A percentile compares a stretch with the other conserved stretches of the same genome.
Conservation (phyloP, 495 filamentous ascomycete species). For the Penicillium herquei region DNA sequence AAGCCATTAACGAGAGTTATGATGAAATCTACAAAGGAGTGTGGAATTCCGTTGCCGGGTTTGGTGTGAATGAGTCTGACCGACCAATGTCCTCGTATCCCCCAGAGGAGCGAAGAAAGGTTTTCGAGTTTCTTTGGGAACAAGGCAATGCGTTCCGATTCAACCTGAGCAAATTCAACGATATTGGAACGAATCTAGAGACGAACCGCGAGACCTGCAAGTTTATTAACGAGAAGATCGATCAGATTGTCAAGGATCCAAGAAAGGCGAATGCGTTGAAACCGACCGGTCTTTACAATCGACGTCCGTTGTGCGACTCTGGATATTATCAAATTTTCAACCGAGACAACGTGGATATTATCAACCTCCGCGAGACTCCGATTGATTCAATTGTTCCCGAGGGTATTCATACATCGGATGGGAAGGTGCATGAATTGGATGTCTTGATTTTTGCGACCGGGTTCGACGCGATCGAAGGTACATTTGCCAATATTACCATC, state of each 20-base stretch:
- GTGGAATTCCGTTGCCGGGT: not conserved
- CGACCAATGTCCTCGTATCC: not conserved
- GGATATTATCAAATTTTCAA: conserved; percentile 2
- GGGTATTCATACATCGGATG: conserved; percentile 41
- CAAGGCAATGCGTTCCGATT: conserved; percentile 1
- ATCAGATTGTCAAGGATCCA: conserved; percentile 13
- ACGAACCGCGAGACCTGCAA: not conserved
- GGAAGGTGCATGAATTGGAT: conserved; percentile 44
- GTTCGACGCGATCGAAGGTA: conserved; percentile 50
- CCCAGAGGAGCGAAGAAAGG: not conserved
- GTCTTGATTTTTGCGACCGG: conserved; percentile 52
- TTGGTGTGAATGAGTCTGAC: not conserved
- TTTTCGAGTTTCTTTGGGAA: not conserved
- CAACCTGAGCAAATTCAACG: not conserved
- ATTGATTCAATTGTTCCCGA: conserved; percentile 42
- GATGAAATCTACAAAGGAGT: not conserved
- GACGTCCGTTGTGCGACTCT: conserved; percentile 10
- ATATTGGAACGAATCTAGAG: not conserved
- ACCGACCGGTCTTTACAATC: conserved; percentile 5
- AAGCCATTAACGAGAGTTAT: not conserved
- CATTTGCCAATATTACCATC: conserved; percentile 34
- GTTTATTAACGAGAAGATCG: conserved; percentile 9
- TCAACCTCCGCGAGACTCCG: conserved; percentile 11
- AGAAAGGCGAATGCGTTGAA: conserved; percentile 5
- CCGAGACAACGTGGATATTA: conserved; percentile 11